Evolutionary conservation across 139 green algal species (phyloP), one percentile per base, ranked within the genome.

Genomic region (Chlorella sp.): DNA sequence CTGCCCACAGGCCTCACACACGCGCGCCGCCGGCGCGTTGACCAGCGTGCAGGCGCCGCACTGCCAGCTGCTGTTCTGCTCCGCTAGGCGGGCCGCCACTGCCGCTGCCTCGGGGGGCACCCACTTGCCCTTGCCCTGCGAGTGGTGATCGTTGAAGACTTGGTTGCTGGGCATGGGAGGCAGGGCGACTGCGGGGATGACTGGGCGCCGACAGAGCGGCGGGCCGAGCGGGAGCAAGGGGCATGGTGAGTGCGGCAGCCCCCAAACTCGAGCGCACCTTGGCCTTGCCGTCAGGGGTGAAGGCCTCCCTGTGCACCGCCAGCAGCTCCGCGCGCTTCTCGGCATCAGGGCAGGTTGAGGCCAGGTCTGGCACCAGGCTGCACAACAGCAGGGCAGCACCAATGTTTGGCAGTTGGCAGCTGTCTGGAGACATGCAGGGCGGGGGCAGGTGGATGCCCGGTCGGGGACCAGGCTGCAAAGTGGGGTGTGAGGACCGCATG

Each of bases 71-170:
- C 74, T 84, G 65, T 86, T 69, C 26, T 47, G 39, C 44, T 74
- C 80, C 1, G 92, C 93, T 5, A 92, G 85, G 21, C 78, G 75
- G 18, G 87, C 90, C 5, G 89, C 90, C 44, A 89, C 90, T 25
- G 87, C 80, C 0, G 93, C 94, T 1, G 89, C 94, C 85, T 96
- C 93, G 16, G 94, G 94, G 0, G 93, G 94, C 78, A 96, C 88
- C 93, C 91, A 94, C 60, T 47, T 67, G 34, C 90, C 88, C 38
- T 69, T 82, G 81, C 86, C 85, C 67, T 76, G 32, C 73, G 44
- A 36, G 12, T 30, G 57, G 57, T 12, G 41, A 21, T 44, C 4
- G 5, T 17, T 20, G 32, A 38, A 5, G 15, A 2, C 0, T 15
- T 15, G 55, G 30, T 39, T 26, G 44, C n/a, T 20, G n/a, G 73